phyloP scores from a whole-genome alignment of 371 early-diverging fungal genomes.

The Actinomortierella ambigua region DNA sequence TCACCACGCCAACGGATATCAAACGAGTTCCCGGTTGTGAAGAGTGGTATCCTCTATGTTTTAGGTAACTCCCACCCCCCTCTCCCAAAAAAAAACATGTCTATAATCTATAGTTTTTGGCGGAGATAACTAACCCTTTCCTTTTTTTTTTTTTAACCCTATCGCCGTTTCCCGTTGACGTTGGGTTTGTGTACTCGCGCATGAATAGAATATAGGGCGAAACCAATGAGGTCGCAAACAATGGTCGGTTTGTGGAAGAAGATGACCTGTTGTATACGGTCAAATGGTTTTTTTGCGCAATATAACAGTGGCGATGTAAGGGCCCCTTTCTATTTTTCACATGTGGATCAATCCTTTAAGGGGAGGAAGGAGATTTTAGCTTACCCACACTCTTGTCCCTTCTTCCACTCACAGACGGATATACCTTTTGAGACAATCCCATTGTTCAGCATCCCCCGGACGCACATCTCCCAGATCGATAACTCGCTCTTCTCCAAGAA shows the following conservation, averaged over 20 bases:
- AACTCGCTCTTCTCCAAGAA: slow-evolving; percentile 57
- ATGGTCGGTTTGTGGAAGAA: slow-evolving; percentile 32
- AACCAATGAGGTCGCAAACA: slow-evolving; percentile 24
- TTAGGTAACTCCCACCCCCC: slow-evolving; percentile 15
- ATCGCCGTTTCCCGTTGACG: background rate
- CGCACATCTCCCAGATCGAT: slow-evolving; percentile 51
- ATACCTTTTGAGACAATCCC: slow-evolving; percentile 47
- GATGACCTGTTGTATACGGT: slow-evolving; percentile 32
- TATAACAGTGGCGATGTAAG: slow-evolving; percentile 37
- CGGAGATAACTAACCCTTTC: background rate
- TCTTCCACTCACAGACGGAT: slow-evolving; percentile 14
- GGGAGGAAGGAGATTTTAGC: background rate
- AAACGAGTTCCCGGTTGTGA: slow-evolving; percentile 24
- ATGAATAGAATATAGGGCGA: slow-evolving; percentile 21
- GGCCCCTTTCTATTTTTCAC: background rate
- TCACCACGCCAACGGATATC: slow-evolving; percentile 27
- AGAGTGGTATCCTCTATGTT: slow-evolving; percentile 29
- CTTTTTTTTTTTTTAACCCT: background rate
- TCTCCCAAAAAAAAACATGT: too few relatives aligned
- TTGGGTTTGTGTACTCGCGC: too few relatives aligned
- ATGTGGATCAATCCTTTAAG: background rate
- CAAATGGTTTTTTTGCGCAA: slow-evolving; percentile 36
- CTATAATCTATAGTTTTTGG: too few relatives aligned
- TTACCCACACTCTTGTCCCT: background rate
- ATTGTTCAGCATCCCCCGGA: slow-evolving; percentile 39